Percentiles rank a stretch among this genome's conserved stretches.
Evolutionary conservation across 75 land plant genomes (phyloP).

Genomic region (Pseudotsuga menziesii): DNA sequence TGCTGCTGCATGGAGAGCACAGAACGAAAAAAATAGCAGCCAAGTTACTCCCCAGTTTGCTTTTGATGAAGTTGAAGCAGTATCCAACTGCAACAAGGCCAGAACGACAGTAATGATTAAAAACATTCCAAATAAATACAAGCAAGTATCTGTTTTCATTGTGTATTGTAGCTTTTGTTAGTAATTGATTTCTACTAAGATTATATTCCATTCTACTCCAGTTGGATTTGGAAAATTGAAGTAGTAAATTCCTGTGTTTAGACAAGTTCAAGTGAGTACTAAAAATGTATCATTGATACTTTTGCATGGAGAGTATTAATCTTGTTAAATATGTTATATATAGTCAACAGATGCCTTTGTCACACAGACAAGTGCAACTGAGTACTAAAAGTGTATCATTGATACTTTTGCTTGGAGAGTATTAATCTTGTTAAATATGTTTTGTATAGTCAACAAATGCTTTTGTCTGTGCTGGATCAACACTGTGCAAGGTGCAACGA

Average conservation of each 20-base stretch:
- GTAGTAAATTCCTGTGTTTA: not conserved
- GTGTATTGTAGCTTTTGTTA: no score
- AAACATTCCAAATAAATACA: constrained; percentile 39
- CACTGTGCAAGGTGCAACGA: constrained; percentile 39
- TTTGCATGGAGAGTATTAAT: no score
- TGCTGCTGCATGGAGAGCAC: no score
- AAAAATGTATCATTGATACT: no score
- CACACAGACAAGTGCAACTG: no score
- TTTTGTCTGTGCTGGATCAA: constrained; percentile 33
- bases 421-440: not conserved
- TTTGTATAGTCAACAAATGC: constrained; percentile 30
- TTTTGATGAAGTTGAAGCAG: constrained; percentile 25
- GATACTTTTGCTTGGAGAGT: not conserved
- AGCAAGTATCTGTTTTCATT: constrained; percentile 6
- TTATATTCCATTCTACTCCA: not conserved
- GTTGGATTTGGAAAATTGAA: not conserved
- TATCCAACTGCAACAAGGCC: constrained; percentile 21
- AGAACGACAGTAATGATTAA: constrained; percentile 34
- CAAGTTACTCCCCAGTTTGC: constrained; percentile 24
- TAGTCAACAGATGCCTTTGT: no score
- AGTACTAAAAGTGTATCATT: no score
- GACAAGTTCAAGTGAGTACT: no score
- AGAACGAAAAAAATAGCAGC: not conserved
- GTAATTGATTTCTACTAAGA: no score
- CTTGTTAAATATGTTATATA: no score